Evolutionary conservation across 169 alveolate genomes (phyloP), one percentile per base, ranked within the genome.

Genomic region (Eimeria tenella): DNA sequence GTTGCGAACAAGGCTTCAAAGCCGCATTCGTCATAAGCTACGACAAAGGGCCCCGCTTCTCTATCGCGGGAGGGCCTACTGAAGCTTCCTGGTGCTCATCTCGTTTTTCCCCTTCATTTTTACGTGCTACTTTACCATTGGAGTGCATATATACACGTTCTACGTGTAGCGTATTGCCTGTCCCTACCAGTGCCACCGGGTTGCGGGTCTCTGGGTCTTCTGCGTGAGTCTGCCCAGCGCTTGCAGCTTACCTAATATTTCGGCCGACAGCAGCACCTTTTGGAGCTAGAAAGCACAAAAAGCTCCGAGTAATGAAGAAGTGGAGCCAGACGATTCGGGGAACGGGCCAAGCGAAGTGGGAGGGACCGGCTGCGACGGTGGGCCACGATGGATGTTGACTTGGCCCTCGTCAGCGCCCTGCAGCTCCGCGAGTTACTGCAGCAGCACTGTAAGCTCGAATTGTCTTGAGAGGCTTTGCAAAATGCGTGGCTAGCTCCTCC

Each of bases 361-460:
- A 79, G 86, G 49, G 4, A 25, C 6, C 17, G 68, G 19, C 25
- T 13, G 23, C 73, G 15, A 5, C 55, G 7, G 56, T 68, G 6
- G 62, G 52, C 13, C 52, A 62, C 56, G 23, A 83, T 83, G 91
- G 91, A 83, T 83, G 63, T 62, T 11, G 91, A 83, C 74, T 42
- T 83, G 79, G 91, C 91, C 11, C 91, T 83, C 79, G 91, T 83
- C 79, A 62, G 91, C 77, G 91, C 91, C 62, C 91, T 83, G 91
- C 91, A 83, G 91, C 91, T 83, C 77, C 91, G 91, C 63, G 91
- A 83, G 91, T 25, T 83, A n/a, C 79, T 83, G 62, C 91, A 83
- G 79, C 91, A 83, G 91, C 77, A 83, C 77, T 83, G 91, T 83
- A 83, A 11, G 91, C 49, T 23, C 56, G 13, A 49, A 1, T 74